Base-by-base conservation (phyloP, 371 early-diverging fungal genomes). In the Dinochytrium kinnereticum region DNA sequence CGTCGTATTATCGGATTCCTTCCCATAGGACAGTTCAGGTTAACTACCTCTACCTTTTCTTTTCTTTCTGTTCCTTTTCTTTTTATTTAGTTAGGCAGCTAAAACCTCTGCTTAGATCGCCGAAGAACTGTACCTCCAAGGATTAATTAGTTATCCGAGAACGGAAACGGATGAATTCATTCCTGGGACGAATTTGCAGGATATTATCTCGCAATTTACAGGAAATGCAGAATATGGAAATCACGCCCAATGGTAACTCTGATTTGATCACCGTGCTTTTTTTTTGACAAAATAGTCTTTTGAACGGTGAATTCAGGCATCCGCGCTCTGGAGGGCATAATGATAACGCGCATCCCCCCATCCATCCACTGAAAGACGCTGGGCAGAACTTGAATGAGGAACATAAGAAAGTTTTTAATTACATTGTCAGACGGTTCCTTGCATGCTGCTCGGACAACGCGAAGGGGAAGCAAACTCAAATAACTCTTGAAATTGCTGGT, bases 291-390 rank as follows among this genome's bases (percentile, higher is more conserved):
- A 28, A 34, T 36, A 89, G 93, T 5, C 81, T 97, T 31, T 72
- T 85, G 0, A 86, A 91, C 69, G 94, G 93, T 3, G 90, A 89
- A 34, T 96, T 96, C 79, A 77, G 84, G 72, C 68, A 77, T 61
- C 99, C 99, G 0, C 86, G 98, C 68, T 87, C 82, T 37, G 99
- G 99, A 1, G 90, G 88, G 51, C 90, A 96, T 76, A 95, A 98
- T 76, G 99, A 99, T 83, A 91, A 96, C 78, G 99, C 99, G 0
- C 99, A 99, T 91, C 98, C 98, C 7, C 99, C 99, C 0, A 99
- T 99, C 75, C 99, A 99, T 81, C 99, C 99, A 0, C 91, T 95
- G 0, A 91, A 86, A 26, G 28, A 49, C 40, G 68, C 19, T 13
- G 88, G 82, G 21, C 82, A 98, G 36, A 77, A 78, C 0, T 93